Evolutionary conservation across 768 basidiomycete species (phyloP).

Genomic region (Hirschioporus abietinus): DNA sequence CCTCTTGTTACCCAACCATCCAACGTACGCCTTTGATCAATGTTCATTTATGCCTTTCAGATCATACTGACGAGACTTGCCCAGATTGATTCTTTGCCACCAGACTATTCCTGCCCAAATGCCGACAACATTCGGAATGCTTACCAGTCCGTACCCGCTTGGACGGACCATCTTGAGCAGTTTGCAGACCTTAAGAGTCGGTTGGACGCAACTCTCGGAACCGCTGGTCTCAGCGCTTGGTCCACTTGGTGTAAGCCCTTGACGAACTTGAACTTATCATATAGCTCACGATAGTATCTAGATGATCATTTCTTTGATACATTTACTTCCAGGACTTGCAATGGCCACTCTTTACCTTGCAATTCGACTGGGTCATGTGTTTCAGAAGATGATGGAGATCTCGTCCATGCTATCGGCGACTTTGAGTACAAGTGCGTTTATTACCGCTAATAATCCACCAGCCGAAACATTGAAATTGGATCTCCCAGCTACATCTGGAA

Average conservation of each 20-base stretch:
- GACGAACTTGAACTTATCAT: background rate
- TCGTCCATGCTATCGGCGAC: conserved; percentile 32
- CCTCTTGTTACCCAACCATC: conserved; percentile 37
- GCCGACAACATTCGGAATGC: conserved; percentile 34
- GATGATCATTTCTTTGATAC: conserved; percentile 50
- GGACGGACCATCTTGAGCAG: conserved; percentile 38
- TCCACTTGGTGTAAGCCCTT: conserved; percentile 39
- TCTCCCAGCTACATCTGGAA: conserved; percentile 44
- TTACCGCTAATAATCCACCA: background rate
- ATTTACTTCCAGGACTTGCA: conserved; percentile 43
- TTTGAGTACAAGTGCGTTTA: conserved; percentile 33
- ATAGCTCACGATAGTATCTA: conserved; percentile 10
- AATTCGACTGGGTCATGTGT: conserved; percentile 38
- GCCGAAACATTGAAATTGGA: conserved; percentile 2
- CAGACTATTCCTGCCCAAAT: conserved; percentile 38
- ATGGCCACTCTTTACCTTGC: conserved; percentile 40
- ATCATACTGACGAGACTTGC: background rate
- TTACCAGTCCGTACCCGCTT: conserved; percentile 39
- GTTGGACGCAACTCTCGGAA: conserved; percentile 36
- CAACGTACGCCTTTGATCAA: conserved; percentile 27
- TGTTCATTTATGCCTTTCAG: background rate
- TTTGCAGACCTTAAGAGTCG: conserved; percentile 32
- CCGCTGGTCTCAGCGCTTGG: conserved; percentile 35
- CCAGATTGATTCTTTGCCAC: conserved; percentile 45
- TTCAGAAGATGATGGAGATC: conserved; percentile 30